These are phyloP conservation scores for Fusarium haematococcum DNA, from an alignment of 2,329 filamentous ascomycete genomes.

Conservation along the genomic window DNA sequence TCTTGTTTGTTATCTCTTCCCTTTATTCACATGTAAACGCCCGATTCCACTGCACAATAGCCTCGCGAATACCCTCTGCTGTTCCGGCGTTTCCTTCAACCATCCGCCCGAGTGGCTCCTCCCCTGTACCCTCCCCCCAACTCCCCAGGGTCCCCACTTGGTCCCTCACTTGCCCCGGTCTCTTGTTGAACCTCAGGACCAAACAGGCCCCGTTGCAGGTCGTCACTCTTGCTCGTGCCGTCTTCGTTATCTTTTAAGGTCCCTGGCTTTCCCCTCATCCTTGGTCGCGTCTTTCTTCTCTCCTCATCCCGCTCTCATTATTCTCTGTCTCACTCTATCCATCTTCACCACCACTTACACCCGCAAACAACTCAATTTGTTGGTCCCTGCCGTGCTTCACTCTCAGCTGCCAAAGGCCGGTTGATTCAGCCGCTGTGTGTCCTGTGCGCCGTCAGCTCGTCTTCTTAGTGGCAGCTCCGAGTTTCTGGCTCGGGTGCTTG, in stretches of 20 bases:
- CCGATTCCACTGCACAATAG: not conserved
- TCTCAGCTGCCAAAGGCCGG: not conserved
- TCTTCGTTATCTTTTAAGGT: constrained; percentile 21
- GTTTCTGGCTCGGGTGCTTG: constrained; percentile 18
- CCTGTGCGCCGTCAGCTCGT: constrained; percentile 5
- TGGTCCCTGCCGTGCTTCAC: constrained; percentile 23
- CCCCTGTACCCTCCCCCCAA: constrained; percentile 29
- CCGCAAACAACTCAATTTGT: constrained; percentile 10
- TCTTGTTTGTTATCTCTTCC: not conserved
- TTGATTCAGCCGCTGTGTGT: not conserved
- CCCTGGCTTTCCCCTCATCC: constrained; percentile 28
- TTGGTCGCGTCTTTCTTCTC: constrained; percentile 8
- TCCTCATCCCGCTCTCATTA: constrained; percentile 2
- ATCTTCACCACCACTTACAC: constrained; percentile 1
- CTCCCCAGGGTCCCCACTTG: constrained; percentile 33
- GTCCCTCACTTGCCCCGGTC: constrained; percentile 16
- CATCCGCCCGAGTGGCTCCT: not conserved
- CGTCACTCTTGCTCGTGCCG: constrained; percentile 21
- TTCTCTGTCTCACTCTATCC: not conserved
- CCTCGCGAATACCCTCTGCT: not conserved
- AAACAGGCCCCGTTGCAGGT: constrained; percentile 29
- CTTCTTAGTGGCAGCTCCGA: constrained; percentile 15
- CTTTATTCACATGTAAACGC: not conserved
- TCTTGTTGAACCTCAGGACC: constrained; percentile 30
- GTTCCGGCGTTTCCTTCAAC: not conserved